Base-by-base conservation (phyloP, 2,329 filamentous ascomycete species). In the Cladosporium oxysporum region DNA sequence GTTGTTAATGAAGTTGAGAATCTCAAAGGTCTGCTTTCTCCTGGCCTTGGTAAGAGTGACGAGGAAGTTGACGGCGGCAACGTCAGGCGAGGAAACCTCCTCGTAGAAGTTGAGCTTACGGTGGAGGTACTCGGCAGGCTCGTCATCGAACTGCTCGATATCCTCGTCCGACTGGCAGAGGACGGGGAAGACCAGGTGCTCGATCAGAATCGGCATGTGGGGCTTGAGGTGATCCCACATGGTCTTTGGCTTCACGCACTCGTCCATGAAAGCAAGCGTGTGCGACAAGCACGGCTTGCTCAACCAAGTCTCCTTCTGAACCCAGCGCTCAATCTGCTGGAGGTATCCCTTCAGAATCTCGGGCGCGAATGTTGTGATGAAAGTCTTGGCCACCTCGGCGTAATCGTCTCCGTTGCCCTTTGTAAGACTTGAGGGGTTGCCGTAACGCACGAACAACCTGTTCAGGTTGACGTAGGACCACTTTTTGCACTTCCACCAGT, bases 401-500 rank as follows among this genome's bases (percentile, higher is more conserved):
- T 93, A 91, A 69, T 93, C 91, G 68, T 92, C 88, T 65, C 84
- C 87, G 76, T 92, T 93, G 70, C 84, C 84, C 75, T 91, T 90
- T 67, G 89, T 87, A 66, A 96, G 83, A 44, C 87, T 88, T 58
- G 88, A 83, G 12, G 91, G 91, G 81, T 96, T 98, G 67, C 95
- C 95, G 75, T 99, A 97, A 79, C 93, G 71, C 74, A 98, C 93
- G 76, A 95, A 99, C 21, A 99, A 87, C 69, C 95, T 88, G 82
- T 99, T 99, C 72, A 99, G 81, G 79, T 98, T 98, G 75, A 95
- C 96, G 79, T 97, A 99, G 16, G 94, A 91, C 95, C 95, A 98
- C 81, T 99, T 99, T 88, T 98, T 98, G 69, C 93, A 91, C 83
- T 98, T 99, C 94, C 94, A 99, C 94, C 95, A 99, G 79, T 97